Conservation (phyloP, 495 filamentous ascomycete species). For the Penicillium flavigenum region DNA sequence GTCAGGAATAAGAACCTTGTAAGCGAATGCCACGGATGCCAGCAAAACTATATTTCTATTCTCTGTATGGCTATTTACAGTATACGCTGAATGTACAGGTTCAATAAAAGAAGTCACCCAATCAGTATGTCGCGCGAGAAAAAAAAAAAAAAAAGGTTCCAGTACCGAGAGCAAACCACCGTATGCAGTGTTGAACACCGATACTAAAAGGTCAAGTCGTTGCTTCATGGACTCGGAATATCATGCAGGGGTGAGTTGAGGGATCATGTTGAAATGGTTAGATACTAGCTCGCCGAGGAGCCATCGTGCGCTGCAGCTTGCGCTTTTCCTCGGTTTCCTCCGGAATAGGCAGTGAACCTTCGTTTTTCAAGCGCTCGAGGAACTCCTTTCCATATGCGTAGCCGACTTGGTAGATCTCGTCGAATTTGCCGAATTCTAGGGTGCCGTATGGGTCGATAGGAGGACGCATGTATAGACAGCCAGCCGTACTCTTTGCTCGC, state of each 20-base stretch:
- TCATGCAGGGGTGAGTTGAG: neutral
- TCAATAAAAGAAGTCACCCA: neutral
- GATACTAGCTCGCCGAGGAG: constrained; percentile 88
- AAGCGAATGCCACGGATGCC: neutral
- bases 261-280: constrained; percentile 5
- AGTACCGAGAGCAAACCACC: neutral
- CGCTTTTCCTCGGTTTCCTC: constrained; percentile 85
- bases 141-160: neutral
- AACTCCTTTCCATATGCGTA: constrained; percentile 82
- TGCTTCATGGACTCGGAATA: neutral
- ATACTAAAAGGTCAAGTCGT: neutral
- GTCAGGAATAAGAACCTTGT: neutral
- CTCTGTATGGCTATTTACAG: constrained; percentile 5
- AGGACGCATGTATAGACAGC: constrained; percentile 92
- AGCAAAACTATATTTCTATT: constrained; percentile 2
- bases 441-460: constrained; percentile 93
- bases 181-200: constrained; percentile 8
- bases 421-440: constrained; percentile 93
- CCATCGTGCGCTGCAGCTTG: constrained; percentile 87
- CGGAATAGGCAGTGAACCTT: constrained; percentile 64
- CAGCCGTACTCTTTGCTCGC: constrained; percentile 80
- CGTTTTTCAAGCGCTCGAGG: constrained; percentile 66
- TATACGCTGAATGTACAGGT: constrained; percentile 1
- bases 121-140: constrained; percentile 14
- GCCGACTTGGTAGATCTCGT: constrained; percentile 90